These are phyloP conservation scores for Cladosporium sp. DNA, from an alignment of 2,329 filamentous ascomycete genomes.

Conservation along the genomic window DNA sequence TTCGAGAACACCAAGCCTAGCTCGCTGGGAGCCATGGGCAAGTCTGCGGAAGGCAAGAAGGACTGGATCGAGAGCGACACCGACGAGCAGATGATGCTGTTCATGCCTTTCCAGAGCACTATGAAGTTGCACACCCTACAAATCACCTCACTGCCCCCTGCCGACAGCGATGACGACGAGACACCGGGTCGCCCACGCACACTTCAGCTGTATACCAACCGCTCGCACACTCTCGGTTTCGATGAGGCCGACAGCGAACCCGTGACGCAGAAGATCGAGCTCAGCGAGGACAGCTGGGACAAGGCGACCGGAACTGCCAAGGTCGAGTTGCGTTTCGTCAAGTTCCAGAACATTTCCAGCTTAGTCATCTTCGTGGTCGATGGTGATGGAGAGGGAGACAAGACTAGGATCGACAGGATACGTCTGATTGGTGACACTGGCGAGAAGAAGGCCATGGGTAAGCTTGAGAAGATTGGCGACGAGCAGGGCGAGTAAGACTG, in stretches of 20 bases:
- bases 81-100: conserved; percentile 94
- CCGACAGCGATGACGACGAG: conserved; percentile 67
- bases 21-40: conserved; percentile 57
- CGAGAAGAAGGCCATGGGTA: conserved; percentile 89
- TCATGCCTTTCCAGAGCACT: conserved; percentile 81
- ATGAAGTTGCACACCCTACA: conserved; percentile 85
- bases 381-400: conserved; percentile 76
- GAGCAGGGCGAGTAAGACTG: conserved; percentile 59
- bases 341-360: conserved; percentile 91
- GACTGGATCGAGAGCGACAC: conserved; percentile 97
- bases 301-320: conserved; percentile 51
- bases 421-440: conserved; percentile 84
- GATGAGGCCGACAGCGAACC: conserved; percentile 87
- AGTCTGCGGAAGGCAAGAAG: conserved; percentile 49
- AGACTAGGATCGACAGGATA: conserved; percentile 77
- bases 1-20: conserved; percentile 69
- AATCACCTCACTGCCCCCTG: conserved; percentile 76
- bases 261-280: conserved; percentile 75
- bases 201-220: conserved; percentile 84
- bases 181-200: conserved; percentile 77
- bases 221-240: conserved; percentile 86
- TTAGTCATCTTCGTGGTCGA: conserved; percentile 86
- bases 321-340: conserved; percentile 78
- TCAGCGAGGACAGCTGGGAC: conserved; percentile 75
- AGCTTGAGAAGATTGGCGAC: conserved; percentile 90